Evolutionary conservation across 805 yeast genomes (phyloP), one percentile per base, ranked within the genome.

Genomic region (Ogataea minuta): DNA sequence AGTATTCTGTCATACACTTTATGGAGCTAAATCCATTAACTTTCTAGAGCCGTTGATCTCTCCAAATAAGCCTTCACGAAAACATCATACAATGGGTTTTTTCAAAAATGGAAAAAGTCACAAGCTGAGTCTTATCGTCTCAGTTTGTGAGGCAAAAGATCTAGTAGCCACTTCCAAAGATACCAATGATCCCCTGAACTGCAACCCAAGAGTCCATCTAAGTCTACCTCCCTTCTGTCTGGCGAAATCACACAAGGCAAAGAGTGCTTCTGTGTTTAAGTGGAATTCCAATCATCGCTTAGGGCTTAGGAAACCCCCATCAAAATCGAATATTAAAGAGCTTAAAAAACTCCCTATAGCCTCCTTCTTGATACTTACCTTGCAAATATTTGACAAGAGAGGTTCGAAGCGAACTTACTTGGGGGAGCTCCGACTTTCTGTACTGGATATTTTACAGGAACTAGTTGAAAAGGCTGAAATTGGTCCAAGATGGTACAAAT

Each of bases 381-480:
- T 53, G 2, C 32, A 45, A 8, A 34, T 57, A 5, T 46, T 48
- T 43, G 59, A 55, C 38, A 45, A 43, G 23, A 56, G 49, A 31
- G 46, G 49, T 23, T 35, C 46, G 5, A 43, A 44, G 31, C 46
- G 48, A 28, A 50, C 48, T 12, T 59, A 59, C 34, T 27, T 58
- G 13, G 64, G 64, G 7, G 64, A 59, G 33, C 35, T 58, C 17
- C 45, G 64, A 28, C 24, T 59, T 1, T 50, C 58, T 2, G 30
- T 58, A 14, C 27, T 49, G 11, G 59, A 52, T 17, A 28, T 59
- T 9, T 28, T 56, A 20, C 30, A 44, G n/a, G 39, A 47, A 17
- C 16, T 52, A 34, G 28, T 16, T 13, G 19, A 6, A 2, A 36
- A 37, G 9, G 29, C 43, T 9, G 56, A 46, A 11, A 39, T 46